Conservation (phyloP, 306 rosid species). For the Sindora glabra region DNA sequence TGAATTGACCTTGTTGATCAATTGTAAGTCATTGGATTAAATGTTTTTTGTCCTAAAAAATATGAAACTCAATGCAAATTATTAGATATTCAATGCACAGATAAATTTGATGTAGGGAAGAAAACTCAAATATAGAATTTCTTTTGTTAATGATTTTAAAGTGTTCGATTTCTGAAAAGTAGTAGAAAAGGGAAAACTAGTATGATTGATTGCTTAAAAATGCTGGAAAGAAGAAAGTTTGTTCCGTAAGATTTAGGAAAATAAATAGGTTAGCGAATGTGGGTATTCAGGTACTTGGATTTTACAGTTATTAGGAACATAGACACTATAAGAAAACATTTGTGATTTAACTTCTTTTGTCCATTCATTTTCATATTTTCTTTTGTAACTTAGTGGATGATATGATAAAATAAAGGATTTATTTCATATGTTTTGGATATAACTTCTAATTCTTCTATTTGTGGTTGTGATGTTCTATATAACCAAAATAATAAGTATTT, state of each 20-base stretch:
- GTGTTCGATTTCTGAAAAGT: not conserved
- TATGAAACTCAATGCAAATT: too few relatives aligned
- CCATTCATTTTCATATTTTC: too few relatives aligned
- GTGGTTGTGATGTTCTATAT: not conserved
- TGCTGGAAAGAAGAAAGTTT: too few relatives aligned
- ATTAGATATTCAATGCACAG: too few relatives aligned
- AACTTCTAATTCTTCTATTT: not conserved
- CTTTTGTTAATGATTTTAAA: too few relatives aligned
- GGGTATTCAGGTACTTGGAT: not conserved
- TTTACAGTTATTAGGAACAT: not conserved
- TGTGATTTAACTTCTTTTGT: not conserved
- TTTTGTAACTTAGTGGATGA: too few relatives aligned
- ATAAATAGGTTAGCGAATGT: not conserved
- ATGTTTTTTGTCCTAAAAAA: too few relatives aligned
- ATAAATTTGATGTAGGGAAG: too few relatives aligned
- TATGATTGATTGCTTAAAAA: not conserved
- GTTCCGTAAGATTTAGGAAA: constrained; percentile 4
- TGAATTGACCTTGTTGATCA: too few relatives aligned
- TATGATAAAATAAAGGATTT: too few relatives aligned
- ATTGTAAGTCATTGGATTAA: too few relatives aligned
- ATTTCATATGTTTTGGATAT: too few relatives aligned
- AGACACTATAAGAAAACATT: not conserved
- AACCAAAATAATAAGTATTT: not conserved
- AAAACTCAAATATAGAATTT: not conserved
- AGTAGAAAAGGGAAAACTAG: not conserved